Evolutionary conservation across 306 rosid species (phyloP), one percentile per base, ranked within the genome.

Genomic region (Cajanus cajan): DNA sequence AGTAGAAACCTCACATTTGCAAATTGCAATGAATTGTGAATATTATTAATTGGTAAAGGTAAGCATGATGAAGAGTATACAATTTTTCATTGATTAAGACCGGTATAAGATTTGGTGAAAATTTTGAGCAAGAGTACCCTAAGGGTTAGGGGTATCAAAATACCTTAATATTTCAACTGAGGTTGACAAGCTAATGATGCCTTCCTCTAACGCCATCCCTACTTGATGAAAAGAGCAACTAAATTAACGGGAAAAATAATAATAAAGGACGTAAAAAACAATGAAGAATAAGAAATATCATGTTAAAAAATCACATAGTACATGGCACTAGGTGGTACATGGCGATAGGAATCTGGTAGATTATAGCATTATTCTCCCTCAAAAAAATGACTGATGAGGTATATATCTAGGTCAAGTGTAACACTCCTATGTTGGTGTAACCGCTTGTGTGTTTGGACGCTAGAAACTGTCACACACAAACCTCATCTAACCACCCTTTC

Each of bases 371-470:
- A 16, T 48, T 36, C 36, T 25, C 13, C 31, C 31, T 31, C 12
- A 71, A 73, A 68, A 50, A 65, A 50, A 25, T 4, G 75, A 78
- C 31, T 28, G 31, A 28, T 28, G 31, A 28, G 31, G 31, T 28
- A 28, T 44, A 28, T 66, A 71, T 68, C 72, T 82, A 88, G 98
- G 97, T 94, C 88, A 80, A 81, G 87, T 73, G 98, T 89, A 85
- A 63, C 87, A 85, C 73, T 90, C 96, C 73, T 76, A 78, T 82
- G 82, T 90, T 85, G 97, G 97, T 94, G 92, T 84, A 90, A 90
- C 96, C 86, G 82, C 90, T 71, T 69, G 64, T 59, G 22, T 75
- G 82, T 82, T 82, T 65, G 89, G 86, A 82, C 78, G 18, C 48
- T 52, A 33, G 85, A 83, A 86, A 83, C 65, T 71, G 50, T 71